phyloP scores from a whole-genome alignment of 2,329 filamentous ascomycete genomes.

The Cyanodermella asteris region DNA sequence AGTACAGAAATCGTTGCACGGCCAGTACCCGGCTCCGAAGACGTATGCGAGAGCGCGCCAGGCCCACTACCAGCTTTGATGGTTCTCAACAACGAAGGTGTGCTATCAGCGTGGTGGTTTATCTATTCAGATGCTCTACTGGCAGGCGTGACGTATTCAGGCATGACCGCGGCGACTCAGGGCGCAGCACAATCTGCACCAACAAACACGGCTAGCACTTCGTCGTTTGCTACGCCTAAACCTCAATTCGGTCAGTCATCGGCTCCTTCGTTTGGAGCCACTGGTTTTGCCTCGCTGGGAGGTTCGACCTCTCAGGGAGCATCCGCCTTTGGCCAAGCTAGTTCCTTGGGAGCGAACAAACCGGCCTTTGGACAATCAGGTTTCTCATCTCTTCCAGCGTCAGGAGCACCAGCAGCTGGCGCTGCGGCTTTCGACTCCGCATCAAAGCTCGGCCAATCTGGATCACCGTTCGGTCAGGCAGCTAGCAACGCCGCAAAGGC shows the following conservation, averaged over 20 bases:
- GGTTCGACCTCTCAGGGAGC: constrained; percentile 1
- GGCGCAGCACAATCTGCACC: constrained; percentile 10
- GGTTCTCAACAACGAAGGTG: constrained; percentile 71
- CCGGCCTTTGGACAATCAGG: no score
- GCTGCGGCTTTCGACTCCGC: no score
- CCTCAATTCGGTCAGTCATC: constrained; percentile 10
- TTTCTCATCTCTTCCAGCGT: constrained; percentile 14
- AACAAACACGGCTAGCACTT: constrained; percentile 8
- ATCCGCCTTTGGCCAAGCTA: constrained; percentile 4
- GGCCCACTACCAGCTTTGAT: constrained; percentile 66
- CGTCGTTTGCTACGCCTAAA: constrained; percentile 8
- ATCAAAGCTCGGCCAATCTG: no score
- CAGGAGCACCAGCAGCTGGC: constrained; percentile 9
- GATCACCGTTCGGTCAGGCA: constrained; percentile 10
- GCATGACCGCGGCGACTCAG: constrained; percentile 33
- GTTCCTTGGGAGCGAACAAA: neutral
- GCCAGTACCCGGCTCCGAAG: constrained; percentile 57
- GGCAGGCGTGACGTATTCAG: constrained; percentile 49
- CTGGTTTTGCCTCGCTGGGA: no score
- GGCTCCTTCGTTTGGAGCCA: neutral
- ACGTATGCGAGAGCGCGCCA: constrained; percentile 55
- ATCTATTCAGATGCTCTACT: constrained; percentile 74
- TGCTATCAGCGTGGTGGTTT: constrained; percentile 75
- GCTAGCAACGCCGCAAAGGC: constrained; percentile 5
- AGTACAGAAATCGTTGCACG: constrained; percentile 54